A percentile compares a stretch with the other conserved stretches of the same genome.
phyloP scores from a whole-genome alignment of 2,329 filamentous ascomycete species.

The Dactylellina cionopaga region DNA sequence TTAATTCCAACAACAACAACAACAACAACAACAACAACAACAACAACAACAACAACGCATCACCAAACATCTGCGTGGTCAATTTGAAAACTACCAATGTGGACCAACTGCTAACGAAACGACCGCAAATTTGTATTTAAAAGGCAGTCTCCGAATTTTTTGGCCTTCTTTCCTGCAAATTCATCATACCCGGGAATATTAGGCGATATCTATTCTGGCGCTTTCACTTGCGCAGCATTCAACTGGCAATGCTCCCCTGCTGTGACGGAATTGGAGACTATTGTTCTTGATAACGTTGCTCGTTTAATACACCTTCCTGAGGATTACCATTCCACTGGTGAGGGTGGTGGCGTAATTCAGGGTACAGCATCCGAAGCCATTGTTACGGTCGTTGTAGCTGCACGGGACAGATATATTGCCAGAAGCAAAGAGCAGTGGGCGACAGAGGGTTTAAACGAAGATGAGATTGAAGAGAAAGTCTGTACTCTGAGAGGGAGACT shows the following conservation, averaged over 20 bases:
- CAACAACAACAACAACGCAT: conserved; percentile 19
- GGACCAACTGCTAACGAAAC: background rate
- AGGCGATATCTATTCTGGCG: conserved; percentile 89
- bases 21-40: too few species aligned
- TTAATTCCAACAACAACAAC: background rate
- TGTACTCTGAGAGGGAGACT: conserved; percentile 75
- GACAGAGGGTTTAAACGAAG: conserved; percentile 59
- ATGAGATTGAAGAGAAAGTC: conserved; percentile 75
- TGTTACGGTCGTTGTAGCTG: conserved; percentile 85
- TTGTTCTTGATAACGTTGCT: conserved; percentile 91
- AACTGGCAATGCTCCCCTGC: conserved; percentile 97
- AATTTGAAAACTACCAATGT: background rate
- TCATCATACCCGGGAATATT: conserved; percentile 85
- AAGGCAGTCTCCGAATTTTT: conserved; percentile 88
- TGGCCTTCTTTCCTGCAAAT: conserved; percentile 91
- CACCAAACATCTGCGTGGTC: background rate
- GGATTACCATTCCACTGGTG: conserved; percentile 76
- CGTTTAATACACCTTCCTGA: conserved; percentile 77
- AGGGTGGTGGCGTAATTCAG: conserved; percentile 95
- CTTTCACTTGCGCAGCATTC: conserved; percentile 90
- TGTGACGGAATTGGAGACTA: conserved; percentile 90
- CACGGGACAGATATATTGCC: conserved; percentile 78
- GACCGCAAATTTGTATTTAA: background rate
- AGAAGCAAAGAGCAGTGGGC: conserved; percentile 56
- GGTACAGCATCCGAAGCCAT: conserved; percentile 89